Evolutionary conservation across 1,139 yeast genomes (phyloP), one percentile per base, ranked within the genome.

Genomic region (Ashbya aceris): DNA sequence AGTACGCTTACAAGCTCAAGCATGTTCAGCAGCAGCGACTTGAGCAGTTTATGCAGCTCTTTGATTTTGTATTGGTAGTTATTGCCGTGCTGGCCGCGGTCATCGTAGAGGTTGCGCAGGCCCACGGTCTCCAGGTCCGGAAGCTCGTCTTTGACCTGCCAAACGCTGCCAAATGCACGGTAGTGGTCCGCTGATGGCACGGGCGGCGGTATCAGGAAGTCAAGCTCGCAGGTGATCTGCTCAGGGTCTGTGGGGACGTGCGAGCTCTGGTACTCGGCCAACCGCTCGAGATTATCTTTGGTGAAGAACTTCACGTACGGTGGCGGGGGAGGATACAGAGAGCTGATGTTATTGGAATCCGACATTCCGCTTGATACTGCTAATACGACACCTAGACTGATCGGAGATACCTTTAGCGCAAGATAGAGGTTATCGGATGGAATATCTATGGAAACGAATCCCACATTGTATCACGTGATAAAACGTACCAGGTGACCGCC

Each of bases 251-350:
- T 45, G 13, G 36, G 42, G 2, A 36, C 40, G 27, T 36, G 42
- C 27, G 38, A 45, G 44, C 40, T 52, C 50, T 43, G 46, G 48
- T 61, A 56, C 45, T 59, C 62, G 13, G 62, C 56, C 12, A 68
- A 54, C 50, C 66, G 67, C 27, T 58, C 66, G 10, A 74, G 46
- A 52, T 83, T 83, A 44, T 76, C 83, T 5, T 64, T 58, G 0
- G 93, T 83, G 63, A 83, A 85, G 54, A 70, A 74, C 60, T 77
- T 75, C 54, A 76, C 76, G 60, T 74, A 83, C 17, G 81, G 78
- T 8, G 95, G 96, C 3, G 95, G 95, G 1, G 91, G 89, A 1
- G 96, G 95, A 51, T 80, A 86, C 42, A 85, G 71, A 9, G 93
- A 77, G 26, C 91, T 61, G 13, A 65, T 58, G 9, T 62, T 62